These are phyloP conservation scores for Sporothrix variecibatus DNA, from an alignment of 2,329 filamentous ascomycete genomes.

Conservation along the genomic window DNA sequence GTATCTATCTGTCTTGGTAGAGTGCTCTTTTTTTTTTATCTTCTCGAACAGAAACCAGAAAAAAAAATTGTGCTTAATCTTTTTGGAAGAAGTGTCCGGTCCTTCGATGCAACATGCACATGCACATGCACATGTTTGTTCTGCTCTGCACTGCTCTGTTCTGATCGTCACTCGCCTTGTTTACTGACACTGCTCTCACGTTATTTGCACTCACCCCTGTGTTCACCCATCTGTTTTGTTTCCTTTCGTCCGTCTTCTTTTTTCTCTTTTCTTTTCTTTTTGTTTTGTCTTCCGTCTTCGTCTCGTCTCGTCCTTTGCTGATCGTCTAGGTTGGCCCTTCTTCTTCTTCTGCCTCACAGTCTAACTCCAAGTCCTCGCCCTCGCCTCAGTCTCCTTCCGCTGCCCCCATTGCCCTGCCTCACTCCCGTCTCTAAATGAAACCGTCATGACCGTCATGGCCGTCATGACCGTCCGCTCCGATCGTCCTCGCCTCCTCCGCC, in stretches of 20 bases:
- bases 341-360: background rate
- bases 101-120: background rate
- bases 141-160: background rate
- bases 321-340: background rate
- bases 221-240: no score
- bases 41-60: background rate
- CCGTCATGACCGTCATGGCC: background rate
- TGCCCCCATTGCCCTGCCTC: background rate
- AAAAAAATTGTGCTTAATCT: background rate
- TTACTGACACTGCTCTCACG: background rate
- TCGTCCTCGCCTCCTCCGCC: background rate
- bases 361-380: background rate
- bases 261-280: background rate
- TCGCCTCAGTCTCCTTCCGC: background rate
- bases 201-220: background rate
- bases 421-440: background rate
- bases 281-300: background rate
- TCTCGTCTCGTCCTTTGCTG: background rate
- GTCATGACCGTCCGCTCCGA: background rate
- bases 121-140: background rate
- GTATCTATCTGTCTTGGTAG: slow-evolving; percentile 12
- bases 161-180: background rate
- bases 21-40: background rate
- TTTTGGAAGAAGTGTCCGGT: background rate
- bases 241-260: no score